Conservation (phyloP, 495 filamentous ascomycete genomes). For the Daldinia childiae region DNA sequence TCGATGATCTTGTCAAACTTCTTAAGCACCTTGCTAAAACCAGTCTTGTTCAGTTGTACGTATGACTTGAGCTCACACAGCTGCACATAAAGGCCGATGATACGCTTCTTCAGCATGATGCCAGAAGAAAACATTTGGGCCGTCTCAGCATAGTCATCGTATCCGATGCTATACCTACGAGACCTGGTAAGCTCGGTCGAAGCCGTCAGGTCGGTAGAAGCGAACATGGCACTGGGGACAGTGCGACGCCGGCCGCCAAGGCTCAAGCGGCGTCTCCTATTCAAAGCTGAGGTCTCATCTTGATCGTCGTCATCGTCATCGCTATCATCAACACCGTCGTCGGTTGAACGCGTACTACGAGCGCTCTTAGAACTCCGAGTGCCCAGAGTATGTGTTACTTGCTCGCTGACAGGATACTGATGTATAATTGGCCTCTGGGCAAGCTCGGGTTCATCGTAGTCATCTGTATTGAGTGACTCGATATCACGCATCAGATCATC, state of each 20-base stretch:
- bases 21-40: constrained; percentile 94
- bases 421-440: constrained; percentile 41
- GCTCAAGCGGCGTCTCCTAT: constrained; percentile 49
- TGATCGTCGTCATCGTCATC: constrained; percentile 59
- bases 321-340: constrained; percentile 61
- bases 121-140: constrained; percentile 78
- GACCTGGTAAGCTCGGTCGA: constrained; percentile 60
- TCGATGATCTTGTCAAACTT: constrained; percentile 98
- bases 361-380: constrained; percentile 48
- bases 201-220: constrained; percentile 65
- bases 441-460: constrained; percentile 65
- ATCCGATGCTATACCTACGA: constrained; percentile 65
- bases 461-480: constrained; percentile 72
- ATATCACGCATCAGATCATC: constrained; percentile 79
- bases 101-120: constrained; percentile 89
- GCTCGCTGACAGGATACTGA: constrained; percentile 53
- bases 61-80: constrained; percentile 97
- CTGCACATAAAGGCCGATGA: constrained; percentile 85
- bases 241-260: constrained; percentile 51
- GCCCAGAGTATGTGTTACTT: constrained; percentile 44
- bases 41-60: constrained; percentile 94
- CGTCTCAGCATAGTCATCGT: constrained; percentile 81
- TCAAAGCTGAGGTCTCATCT: constrained; percentile 68
- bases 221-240: constrained; percentile 48
- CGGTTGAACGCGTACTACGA: constrained; percentile 56